These are phyloP conservation scores for Polytrichum formosum DNA, from an alignment of 225 moss, liverwort and hornwort genomes.

Conservation along the genomic window DNA sequence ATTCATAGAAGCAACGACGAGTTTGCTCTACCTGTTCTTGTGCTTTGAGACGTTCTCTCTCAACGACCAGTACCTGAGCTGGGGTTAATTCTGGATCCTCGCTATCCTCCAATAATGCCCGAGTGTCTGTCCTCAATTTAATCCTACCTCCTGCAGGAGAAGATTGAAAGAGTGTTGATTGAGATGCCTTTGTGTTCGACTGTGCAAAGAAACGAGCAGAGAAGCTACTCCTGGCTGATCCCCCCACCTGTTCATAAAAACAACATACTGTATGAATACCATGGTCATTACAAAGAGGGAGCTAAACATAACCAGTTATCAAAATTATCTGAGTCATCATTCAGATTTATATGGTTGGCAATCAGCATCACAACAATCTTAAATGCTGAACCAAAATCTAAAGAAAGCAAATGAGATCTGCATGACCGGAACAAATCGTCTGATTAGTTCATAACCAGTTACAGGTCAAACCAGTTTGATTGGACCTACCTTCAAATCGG, in stretches of 20 bases:
- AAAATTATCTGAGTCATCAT: no score
- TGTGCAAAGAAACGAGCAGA: conserved; percentile 66
- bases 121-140: conserved; percentile 14
- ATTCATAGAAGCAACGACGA: no score
- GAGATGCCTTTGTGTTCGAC: conserved; percentile 34
- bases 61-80: conserved; percentile 27
- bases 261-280: not conserved
- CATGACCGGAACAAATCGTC: no score
- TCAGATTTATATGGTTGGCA: no score
- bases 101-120: conserved; percentile 22
- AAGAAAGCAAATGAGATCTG: no score
- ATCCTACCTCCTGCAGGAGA: conserved; percentile 17
- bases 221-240: conserved; percentile 59
- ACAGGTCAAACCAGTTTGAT: not conserved
- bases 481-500: conserved; percentile 37
- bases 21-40: conserved; percentile 38
- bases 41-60: conserved; percentile 31
- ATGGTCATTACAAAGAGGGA: no score
- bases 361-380: no score
- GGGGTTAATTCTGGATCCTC: conserved; percentile 19
- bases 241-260: conserved; percentile 38
- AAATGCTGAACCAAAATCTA: no score
- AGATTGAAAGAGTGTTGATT: conserved; percentile 25
- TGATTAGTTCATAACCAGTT: no score
- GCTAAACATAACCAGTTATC: no score